Base-by-base conservation (phyloP, 192 early-diverging fungal species). In the Entomortierella parvispora region DNA sequence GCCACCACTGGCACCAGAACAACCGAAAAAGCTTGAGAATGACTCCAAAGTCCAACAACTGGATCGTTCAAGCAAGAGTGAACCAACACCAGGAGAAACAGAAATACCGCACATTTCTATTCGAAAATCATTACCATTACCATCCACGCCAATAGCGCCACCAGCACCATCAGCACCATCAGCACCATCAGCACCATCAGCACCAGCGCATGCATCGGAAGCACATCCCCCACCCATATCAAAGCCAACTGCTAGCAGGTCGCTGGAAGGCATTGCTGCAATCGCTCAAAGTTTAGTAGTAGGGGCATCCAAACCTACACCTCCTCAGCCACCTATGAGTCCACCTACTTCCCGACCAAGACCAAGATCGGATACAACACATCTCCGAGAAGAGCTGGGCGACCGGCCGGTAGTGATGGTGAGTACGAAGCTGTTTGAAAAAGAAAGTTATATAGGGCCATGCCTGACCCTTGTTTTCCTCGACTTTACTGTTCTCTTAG, bases 271-370 rank as follows among this genome's bases (percentile, higher is more conserved):
- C 11, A 74, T 74, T 48, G 71, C 71, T 1, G 37, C 63, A 17
- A 74, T 74, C 46, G 71, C 63, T 2, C 62, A 66, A 31, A 58
- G 49, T 66, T 54, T 74, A 44, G 71, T 57, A 15, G 63, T 74
- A 3, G 71, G 71, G 14, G 7, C 58, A 3, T 17, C 71, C 25
- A 65, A 66, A 32, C 37, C 58, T 7, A 32, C 67, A n/a, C 48
- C 40, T 26, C 18, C 26, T 29, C 57, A 50, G 12, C 43, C 44
- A 12, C 37, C 52, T 3, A 9, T 51, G 26, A 28, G 28, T 32
- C 25, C 55, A 12, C 51, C 61, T 32, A n/a, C 28, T 3, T 4
- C 49, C 17, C 3, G 58, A 18, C 15, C 59, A 22, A 15, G 56
- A 11, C 22, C 26, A 37, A 18, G 20, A 8, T 32, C 68, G 17